Conservation (phyloP, 441 rosid genomes). For the Erysimum cheiri region DNA sequence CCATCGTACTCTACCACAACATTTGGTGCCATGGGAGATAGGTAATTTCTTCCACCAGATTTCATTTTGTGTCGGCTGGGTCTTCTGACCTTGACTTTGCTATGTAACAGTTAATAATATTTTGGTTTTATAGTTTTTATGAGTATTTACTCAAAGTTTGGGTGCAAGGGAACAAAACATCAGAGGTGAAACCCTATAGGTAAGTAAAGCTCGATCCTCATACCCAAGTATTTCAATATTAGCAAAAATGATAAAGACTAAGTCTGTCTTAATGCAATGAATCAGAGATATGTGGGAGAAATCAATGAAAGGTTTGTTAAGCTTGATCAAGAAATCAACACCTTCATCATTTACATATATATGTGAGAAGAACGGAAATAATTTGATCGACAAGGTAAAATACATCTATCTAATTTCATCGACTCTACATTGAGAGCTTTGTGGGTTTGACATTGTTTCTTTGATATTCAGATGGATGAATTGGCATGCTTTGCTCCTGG, state of each 20-base stretch:
- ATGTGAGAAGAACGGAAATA: slow-evolving; percentile 83
- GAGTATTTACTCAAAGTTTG: slow-evolving; percentile 98
- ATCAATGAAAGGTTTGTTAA: slow-evolving; percentile 93
- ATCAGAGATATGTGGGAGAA: slow-evolving; percentile 98
- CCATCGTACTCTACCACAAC: slow-evolving; percentile 77
- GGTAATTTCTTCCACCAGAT: slow-evolving; percentile 50
- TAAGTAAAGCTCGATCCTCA: slow-evolving; percentile 37
- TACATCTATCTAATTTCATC: slow-evolving; percentile 9
- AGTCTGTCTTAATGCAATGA: slow-evolving; percentile 24
- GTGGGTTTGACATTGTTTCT: slow-evolving; percentile 19
- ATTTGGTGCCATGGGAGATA: slow-evolving; percentile 99
- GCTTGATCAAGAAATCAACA: slow-evolving; percentile 81
- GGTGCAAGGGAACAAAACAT: slow-evolving; percentile 91
- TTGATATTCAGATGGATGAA: slow-evolving; percentile 85
- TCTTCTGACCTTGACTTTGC: slow-evolving; percentile 4
- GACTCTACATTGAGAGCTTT: not conserved
- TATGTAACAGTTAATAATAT: not conserved
- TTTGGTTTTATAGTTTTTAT: slow-evolving; percentile 74
- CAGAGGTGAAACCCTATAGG: slow-evolving; percentile 79
- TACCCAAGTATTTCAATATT: not conserved
- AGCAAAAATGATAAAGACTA: not conserved
- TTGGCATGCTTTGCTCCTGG: slow-evolving; percentile 99
- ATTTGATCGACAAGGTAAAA: slow-evolving; percentile 74
- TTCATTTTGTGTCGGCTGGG: not conserved
- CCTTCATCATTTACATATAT: slow-evolving; percentile 91